Percentiles rank a stretch among this genome's conserved stretches.
Evolutionary conservation across 345 rosid genomes (phyloP).

Genomic region (Euclidium syriacum): DNA sequence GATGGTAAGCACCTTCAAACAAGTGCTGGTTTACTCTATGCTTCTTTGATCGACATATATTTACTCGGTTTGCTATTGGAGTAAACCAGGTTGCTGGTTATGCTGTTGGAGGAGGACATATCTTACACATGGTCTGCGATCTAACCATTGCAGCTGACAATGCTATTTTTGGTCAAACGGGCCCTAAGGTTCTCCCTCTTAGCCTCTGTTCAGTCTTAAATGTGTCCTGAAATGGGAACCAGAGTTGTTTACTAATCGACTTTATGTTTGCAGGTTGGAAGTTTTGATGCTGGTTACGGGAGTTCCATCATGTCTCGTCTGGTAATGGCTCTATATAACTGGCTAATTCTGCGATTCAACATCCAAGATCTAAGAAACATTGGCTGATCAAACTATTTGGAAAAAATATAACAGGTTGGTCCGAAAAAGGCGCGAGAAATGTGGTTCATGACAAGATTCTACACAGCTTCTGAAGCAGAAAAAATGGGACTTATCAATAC

Average conservation of each 20-base stretch:
- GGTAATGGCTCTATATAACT: slow-evolving; percentile 35
- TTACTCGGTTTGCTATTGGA: neutral
- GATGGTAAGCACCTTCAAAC: slow-evolving; percentile 47
- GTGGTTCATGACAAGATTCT: slow-evolving; percentile 92
- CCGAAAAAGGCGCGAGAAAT: slow-evolving; percentile 94
- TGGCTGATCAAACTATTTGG: neutral
- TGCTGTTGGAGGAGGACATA: slow-evolving; percentile 95
- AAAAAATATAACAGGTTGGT: slow-evolving; percentile 49
- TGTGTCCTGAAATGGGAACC: neutral
- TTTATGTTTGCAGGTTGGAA: slow-evolving; percentile 64
- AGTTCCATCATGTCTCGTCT: slow-evolving; percentile 94
- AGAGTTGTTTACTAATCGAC: neutral
- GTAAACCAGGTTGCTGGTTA: slow-evolving; percentile 79
- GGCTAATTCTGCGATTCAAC: neutral
- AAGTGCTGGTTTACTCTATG: neutral
- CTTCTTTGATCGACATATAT: neutral
- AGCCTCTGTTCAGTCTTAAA: neutral
- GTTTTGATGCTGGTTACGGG: slow-evolving; percentile 98
- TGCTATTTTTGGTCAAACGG: slow-evolving; percentile 92
- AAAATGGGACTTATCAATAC: slow-evolving; percentile 92
- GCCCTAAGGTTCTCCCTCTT: slow-evolving; percentile 67
- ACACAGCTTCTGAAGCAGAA: slow-evolving; percentile 82
- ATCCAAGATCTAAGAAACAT: neutral
- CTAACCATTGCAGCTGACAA: slow-evolving; percentile 91
- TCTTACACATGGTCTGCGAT: slow-evolving; percentile 94